These are phyloP conservation scores for Heritiera littoralis DNA, from an alignment of 345 rosid genomes.

Conservation along the genomic window DNA sequence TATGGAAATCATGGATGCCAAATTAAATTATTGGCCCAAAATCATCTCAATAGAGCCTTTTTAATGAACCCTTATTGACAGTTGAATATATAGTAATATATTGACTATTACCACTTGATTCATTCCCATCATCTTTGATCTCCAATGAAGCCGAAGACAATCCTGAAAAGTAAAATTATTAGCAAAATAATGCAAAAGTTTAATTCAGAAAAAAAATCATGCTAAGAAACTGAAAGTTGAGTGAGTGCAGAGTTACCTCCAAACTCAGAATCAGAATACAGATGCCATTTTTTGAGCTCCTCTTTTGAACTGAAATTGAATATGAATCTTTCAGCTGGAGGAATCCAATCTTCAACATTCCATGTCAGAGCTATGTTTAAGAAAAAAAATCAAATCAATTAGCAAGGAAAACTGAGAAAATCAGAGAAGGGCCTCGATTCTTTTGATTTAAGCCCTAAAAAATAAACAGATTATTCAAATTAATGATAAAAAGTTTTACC, in stretches of 20 bases:
- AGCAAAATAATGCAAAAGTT: not conserved
- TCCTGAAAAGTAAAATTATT: slow-evolving; percentile 45
- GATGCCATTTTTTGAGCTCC: slow-evolving; percentile 85
- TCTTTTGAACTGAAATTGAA: slow-evolving; percentile 77
- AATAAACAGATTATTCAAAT: not conserved
- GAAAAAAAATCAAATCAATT: slow-evolving; percentile 12
- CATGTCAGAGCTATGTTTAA: slow-evolving; percentile 64
- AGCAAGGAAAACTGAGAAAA: not conserved
- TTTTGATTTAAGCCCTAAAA: not conserved
- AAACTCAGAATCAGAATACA: slow-evolving; percentile 87
- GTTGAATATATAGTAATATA: not conserved
- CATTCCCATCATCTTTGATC: slow-evolving; percentile 54
- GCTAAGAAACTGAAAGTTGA: not conserved
- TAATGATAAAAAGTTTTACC: slow-evolving; percentile 38
- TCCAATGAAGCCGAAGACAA: slow-evolving; percentile 85
- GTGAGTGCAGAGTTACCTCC: slow-evolving; percentile 59
- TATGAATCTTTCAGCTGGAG: slow-evolving; percentile 67
- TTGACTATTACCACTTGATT: slow-evolving; percentile 45
- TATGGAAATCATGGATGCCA: not conserved
- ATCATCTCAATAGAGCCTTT: not conserved
- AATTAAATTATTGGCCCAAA: not conserved
- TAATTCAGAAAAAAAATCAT: not conserved
- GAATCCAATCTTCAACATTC: slow-evolving; percentile 84
- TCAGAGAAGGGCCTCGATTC: not conserved
- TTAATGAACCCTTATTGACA: slow-evolving; percentile 1